phyloP scores from a whole-genome alignment of 2,329 filamentous ascomycete species.

The Phialophora verrucosa region DNA sequence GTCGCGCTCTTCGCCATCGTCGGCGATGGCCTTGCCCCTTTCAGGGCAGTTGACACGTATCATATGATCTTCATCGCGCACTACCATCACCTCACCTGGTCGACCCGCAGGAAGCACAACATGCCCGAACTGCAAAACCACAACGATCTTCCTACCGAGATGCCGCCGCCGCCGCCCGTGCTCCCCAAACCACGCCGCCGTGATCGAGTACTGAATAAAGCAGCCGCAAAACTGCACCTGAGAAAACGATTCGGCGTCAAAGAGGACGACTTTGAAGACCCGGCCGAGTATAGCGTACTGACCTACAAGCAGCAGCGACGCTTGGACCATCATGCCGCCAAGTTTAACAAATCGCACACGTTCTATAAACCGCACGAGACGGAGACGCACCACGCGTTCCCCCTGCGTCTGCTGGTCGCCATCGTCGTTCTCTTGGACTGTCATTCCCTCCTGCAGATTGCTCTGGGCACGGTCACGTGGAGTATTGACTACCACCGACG shows the following conservation, averaged over 20 bases:
- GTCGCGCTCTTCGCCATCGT: slow-evolving; percentile 20
- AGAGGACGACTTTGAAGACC: not conserved
- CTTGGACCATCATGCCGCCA: slow-evolving; percentile 11
- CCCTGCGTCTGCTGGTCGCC: slow-evolving; percentile 15
- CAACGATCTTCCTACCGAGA: slow-evolving; percentile 17
- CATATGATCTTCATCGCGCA: slow-evolving; percentile 16
- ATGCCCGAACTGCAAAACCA: slow-evolving; percentile 11
- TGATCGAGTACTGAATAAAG: slow-evolving; percentile 10
- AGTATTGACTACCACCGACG: slow-evolving; percentile 6
- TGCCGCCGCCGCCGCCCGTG: slow-evolving; percentile 13
- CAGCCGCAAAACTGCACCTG: slow-evolving; percentile 16
- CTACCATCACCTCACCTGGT: slow-evolving; percentile 18
- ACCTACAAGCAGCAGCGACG: slow-evolving; percentile 14
- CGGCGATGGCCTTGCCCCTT: slow-evolving; percentile 17
- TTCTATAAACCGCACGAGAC: slow-evolving; percentile 21
- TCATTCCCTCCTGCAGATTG: slow-evolving; percentile 16
- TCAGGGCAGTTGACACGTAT: slow-evolving; percentile 17
- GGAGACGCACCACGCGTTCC: slow-evolving; percentile 17
- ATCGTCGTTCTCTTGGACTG: slow-evolving; percentile 17
- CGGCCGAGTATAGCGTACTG: slow-evolving; percentile 16
- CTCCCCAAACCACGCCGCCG: slow-evolving; percentile 6
- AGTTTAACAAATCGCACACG: slow-evolving; percentile 18
- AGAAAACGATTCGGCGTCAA: slow-evolving; percentile 10
- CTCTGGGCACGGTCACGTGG: slow-evolving; percentile 17
- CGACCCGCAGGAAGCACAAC: slow-evolving; percentile 8